Conservation (phyloP, 495 filamentous ascomycete genomes). For the Annulohypoxylon maeteangense region DNA sequence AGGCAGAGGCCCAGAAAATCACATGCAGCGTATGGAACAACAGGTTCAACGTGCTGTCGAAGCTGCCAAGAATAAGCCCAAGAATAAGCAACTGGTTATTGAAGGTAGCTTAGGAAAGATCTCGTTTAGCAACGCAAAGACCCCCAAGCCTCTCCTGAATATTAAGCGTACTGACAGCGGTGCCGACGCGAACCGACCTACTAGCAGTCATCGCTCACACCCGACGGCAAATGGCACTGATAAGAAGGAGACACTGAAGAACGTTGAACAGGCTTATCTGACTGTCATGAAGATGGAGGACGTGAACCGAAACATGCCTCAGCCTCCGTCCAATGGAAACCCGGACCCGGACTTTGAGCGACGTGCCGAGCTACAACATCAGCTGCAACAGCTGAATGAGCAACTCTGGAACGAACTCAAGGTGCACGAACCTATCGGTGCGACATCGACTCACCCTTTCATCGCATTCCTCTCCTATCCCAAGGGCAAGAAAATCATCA, state of each 20-base stretch:
- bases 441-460: constrained; percentile 85
- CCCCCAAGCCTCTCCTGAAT: constrained; percentile 91
- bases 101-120: constrained; percentile 99
- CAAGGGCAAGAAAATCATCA: constrained; percentile 96
- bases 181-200: constrained; percentile 58
- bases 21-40: constrained; percentile 99
- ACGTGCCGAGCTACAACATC: constrained; percentile 77
- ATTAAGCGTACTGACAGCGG: constrained; percentile 87
- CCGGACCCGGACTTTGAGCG: constrained; percentile 70
- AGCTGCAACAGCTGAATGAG: constrained; percentile 83
- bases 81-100: constrained; percentile 97
- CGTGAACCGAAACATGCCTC: constrained; percentile 88
- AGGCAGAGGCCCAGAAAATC: constrained; percentile 85
- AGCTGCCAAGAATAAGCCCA: constrained; percentile 94
- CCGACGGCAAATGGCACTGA: constrained; percentile 67
- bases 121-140: constrained; percentile 97
- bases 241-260: constrained; percentile 81
- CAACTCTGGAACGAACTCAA: constrained; percentile 86
- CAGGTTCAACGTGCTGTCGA: constrained; percentile 97
- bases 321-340: constrained; percentile 67
- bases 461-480: constrained; percentile 93
- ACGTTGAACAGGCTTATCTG: constrained; percentile 87
- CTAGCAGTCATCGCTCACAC: constrained; percentile 61
- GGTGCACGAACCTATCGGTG: constrained; percentile 88
- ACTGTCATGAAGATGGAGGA: constrained; percentile 94